Conservation (phyloP, 306 rosid species). For the Gastrolobium villosum region DNA sequence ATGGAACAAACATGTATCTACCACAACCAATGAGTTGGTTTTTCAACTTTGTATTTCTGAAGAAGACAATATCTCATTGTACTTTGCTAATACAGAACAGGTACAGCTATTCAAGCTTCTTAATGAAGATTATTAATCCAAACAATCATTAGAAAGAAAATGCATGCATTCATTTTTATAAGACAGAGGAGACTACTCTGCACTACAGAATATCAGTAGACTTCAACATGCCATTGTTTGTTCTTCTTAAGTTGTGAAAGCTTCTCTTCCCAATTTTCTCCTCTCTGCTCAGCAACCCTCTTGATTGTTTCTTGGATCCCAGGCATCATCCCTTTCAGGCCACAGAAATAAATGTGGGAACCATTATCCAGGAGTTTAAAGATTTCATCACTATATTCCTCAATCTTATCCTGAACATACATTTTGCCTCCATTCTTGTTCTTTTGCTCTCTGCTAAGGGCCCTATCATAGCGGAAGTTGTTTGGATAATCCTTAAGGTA, state of each 20-base stretch:
- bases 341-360: constrained; percentile 97
- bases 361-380: constrained; percentile 85
- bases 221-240: constrained; percentile 99
- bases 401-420: constrained; percentile 99
- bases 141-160: constrained; percentile 17
- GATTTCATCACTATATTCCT: constrained; percentile 91
- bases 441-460: constrained; percentile 94
- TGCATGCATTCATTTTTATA: not conserved
- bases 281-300: constrained; percentile 88
- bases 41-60: constrained; percentile 44
- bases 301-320: constrained; percentile 96
- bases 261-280: constrained; percentile 94
- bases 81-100: constrained; percentile 51
- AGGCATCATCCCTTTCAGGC: constrained; percentile 99
- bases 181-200: not conserved
- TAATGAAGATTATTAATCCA: constrained; percentile 44
- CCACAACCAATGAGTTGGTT: constrained; percentile 14
- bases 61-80: constrained; percentile 31
- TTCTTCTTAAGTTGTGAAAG: constrained; percentile 92
- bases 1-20: constrained; percentile 10
- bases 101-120: constrained; percentile 44
- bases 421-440: constrained; percentile 91
- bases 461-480: constrained; percentile 80
- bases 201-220: constrained; percentile 63
- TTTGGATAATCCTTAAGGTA: constrained; percentile 84